Evolutionary conservation across 192 early-diverging fungal genomes (phyloP).

Genomic region (Cetraspora pellucida): DNA sequence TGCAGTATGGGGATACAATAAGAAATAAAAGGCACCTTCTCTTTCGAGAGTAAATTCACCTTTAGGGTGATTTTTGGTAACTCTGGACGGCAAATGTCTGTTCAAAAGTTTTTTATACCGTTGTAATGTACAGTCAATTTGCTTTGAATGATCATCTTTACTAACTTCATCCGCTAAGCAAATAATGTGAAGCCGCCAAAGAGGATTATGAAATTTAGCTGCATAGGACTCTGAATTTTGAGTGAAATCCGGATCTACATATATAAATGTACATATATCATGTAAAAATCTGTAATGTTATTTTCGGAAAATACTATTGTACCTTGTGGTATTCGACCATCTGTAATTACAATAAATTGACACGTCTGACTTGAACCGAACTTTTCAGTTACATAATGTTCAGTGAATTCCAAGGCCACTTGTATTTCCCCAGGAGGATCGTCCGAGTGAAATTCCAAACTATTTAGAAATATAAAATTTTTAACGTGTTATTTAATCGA

Average conservation of each 20-base stretch:
- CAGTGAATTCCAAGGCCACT: not conserved
- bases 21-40: conserved; percentile 6
- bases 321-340: not conserved
- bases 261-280: not conserved
- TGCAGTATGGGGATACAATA: conserved; percentile 3
- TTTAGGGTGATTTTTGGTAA: conserved; percentile 19
- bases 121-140: not conserved
- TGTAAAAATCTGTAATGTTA: not conserved
- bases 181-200: conserved; percentile 6
- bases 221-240: not conserved
- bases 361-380: not conserved
- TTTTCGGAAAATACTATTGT: not conserved
- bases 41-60: conserved; percentile 9
- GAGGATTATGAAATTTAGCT: not conserved
- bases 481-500: not conserved
- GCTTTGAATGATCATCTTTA: not conserved
- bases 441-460: not conserved
- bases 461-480: not conserved
- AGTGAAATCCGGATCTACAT: not conserved
- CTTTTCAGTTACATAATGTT: not conserved
- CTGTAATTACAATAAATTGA: conserved; percentile 4
- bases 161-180: conserved; percentile 8
- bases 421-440: not conserved
- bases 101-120: conserved; percentile 11
- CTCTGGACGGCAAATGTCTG: not conserved